Evolutionary conservation across 2,329 filamentous ascomycete genomes (phyloP).

Genomic region (Pseudogymnoascus sp.): DNA sequence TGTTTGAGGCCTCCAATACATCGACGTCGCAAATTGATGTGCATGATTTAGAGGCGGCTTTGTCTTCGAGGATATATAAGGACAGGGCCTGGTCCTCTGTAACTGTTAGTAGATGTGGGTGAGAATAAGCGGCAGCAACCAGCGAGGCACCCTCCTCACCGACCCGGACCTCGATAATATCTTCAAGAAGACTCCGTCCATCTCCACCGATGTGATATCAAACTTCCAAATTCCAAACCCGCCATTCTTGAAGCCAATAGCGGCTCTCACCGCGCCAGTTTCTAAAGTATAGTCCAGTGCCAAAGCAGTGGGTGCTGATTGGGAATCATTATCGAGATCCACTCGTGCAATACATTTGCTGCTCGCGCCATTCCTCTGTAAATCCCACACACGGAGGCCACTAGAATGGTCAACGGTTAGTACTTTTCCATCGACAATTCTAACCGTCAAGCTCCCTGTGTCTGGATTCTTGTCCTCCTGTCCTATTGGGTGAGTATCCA

Average conservation of each 20-base stretch:
- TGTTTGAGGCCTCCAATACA: background rate
- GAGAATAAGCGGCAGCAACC: slow-evolving; percentile 62
- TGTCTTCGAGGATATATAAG: slow-evolving; percentile 48
- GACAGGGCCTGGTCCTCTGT: slow-evolving; percentile 68
- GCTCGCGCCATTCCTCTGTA: slow-evolving; percentile 56
- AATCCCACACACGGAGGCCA: slow-evolving; percentile 73
- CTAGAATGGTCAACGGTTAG: slow-evolving; percentile 65
- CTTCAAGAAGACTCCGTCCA: slow-evolving; percentile 1
- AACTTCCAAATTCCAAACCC: slow-evolving; percentile 65
- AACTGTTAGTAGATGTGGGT: slow-evolving; percentile 73
- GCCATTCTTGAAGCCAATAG: slow-evolving; percentile 66
- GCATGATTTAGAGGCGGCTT: background rate
- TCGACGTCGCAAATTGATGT: background rate
- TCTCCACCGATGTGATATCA: slow-evolving; percentile 33
- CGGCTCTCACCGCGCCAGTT: slow-evolving; percentile 48
- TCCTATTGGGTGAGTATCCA: background rate
- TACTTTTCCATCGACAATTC: slow-evolving; percentile 68
- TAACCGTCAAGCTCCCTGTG: slow-evolving; percentile 62
- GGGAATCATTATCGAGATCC: background rate
- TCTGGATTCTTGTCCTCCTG: slow-evolving; percentile 31
- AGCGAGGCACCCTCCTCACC: slow-evolving; percentile 38
- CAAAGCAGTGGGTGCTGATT: slow-evolving; percentile 15
- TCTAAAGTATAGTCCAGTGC: slow-evolving; percentile 21
- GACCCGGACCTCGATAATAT: slow-evolving; percentile 23
- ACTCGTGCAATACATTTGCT: slow-evolving; percentile 36